Percentiles rank a stretch among this genome's conserved stretches.
Evolutionary conservation across 2,329 filamentous ascomycete genomes (phyloP).

Genomic region (Fusarium subglutinans): DNA sequence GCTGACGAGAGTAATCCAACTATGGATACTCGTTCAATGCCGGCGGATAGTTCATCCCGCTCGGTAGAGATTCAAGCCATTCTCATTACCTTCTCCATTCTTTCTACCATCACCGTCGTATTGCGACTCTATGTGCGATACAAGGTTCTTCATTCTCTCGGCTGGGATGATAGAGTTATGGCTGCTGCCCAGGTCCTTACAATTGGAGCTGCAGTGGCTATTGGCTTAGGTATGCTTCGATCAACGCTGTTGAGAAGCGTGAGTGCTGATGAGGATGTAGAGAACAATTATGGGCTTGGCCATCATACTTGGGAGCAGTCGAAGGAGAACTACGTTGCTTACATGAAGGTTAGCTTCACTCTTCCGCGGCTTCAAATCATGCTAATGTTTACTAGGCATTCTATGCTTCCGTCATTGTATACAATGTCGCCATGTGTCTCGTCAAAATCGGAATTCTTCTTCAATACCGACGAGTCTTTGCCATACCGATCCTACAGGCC

Average conservation of each 20-base stretch:
- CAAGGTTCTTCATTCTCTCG: constrained; percentile 3
- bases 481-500: not conserved
- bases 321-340: not conserved
- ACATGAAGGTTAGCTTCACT: constrained; percentile 8
- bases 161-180: constrained; percentile 18
- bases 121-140: constrained; percentile 7
- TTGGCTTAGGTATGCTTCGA: constrained; percentile 7
- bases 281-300: constrained; percentile 19
- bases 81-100: not conserved
- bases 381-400: not conserved
- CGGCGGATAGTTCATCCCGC: not conserved
- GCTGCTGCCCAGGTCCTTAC: constrained; percentile 3
- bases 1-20: not conserved
- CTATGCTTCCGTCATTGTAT: constrained; percentile 5
- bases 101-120: constrained; percentile 2
- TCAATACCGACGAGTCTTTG: constrained; percentile 21
- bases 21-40: not conserved
- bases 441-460: constrained; percentile 21
- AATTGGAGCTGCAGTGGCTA: not conserved
- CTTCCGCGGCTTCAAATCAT: accelerated
- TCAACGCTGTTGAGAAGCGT: accelerated
- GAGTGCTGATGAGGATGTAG: not conserved
- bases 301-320: constrained; percentile 21
- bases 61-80: constrained; percentile 7
- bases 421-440: constrained; percentile 21